Base-by-base conservation (phyloP, 768 basidiomycete species). In the Suillus discolor region DNA sequence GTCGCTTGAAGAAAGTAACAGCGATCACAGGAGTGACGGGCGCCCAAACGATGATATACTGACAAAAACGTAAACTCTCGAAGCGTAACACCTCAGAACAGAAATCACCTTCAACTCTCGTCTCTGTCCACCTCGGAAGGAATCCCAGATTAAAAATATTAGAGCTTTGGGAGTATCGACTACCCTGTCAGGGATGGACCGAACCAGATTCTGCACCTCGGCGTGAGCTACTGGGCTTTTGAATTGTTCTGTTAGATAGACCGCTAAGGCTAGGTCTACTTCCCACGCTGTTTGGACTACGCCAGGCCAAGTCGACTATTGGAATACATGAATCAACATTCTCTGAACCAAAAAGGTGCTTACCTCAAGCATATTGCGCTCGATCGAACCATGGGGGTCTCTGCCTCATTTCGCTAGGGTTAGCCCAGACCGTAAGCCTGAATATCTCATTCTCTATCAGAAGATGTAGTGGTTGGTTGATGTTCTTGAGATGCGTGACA, bases 381-480 rank as follows among this genome's bases (percentile, higher is more conserved):
- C 88, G 18, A 82, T 72, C 74, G 79, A 80, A 8, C 83, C 83
- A 45, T 83, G 70, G 53, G 90, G 80, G 72, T 94, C 90, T 1
- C 75, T 71, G 20, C 91, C 90, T 68, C 90, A 87, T 69, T 85
- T 87, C 6, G 82, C 85, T 83, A 0, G 94, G 93, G 76, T 98
- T 99, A 53, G 82, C 82, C 97, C 97, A 99, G 9, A 99, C 95
- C 6, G 81, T 85, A 51, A 99, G 78, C 18, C 96, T 85, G 71
- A 84, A 87, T 49, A 98, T 88, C 75, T 99, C 97, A 73, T 94
- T 96, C 76, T 97, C 94, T 9, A 95, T 88, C 15, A 99, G 83
- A 9, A 97, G 78, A 25, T 89, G 84, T n/a, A 98, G 80, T 0
- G 97, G 89, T n/a, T 85, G 83, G 65, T 91, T 91, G 5, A 91